Percentiles rank a stretch among this genome's conserved stretches.
These are phyloP conservation scores for Talaromyces amestolkiae DNA, from an alignment of 2,329 filamentous ascomycete species.

Conservation along the genomic window DNA sequence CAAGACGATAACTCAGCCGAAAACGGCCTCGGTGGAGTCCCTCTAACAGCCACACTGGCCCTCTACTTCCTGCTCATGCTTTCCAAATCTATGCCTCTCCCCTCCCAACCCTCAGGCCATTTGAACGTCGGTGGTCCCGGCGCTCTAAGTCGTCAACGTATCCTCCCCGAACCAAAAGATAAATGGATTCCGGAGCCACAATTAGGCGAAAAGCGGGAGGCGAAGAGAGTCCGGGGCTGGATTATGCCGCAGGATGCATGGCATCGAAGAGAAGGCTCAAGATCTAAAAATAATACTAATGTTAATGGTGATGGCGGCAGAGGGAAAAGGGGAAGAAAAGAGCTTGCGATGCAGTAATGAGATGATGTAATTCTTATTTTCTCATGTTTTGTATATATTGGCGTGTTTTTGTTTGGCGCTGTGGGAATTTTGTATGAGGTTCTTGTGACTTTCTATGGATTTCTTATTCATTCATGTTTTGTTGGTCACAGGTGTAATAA, in stretches of 20 bases:
- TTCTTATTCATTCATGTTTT: neutral
- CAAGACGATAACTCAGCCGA: slow-evolving; percentile 12
- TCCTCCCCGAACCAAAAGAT: slow-evolving; percentile 54
- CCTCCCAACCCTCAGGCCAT: slow-evolving; percentile 55
- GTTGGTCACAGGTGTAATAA: slow-evolving; percentile 12
- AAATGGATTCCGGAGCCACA: slow-evolving; percentile 62
- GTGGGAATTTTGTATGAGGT: slow-evolving; percentile 6
- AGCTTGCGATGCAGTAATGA: slow-evolving; percentile 1
- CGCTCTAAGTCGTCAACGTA: slow-evolving; percentile 55
- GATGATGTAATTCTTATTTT: neutral
- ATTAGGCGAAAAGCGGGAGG: slow-evolving; percentile 59
- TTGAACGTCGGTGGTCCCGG: slow-evolving; percentile 61
- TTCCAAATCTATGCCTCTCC: slow-evolving; percentile 59
- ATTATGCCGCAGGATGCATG: slow-evolving; percentile 61
- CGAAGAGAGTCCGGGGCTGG: slow-evolving; percentile 61
- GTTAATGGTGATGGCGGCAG: neutral
- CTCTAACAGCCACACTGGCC: slow-evolving; percentile 58
- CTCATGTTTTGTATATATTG: neutral
- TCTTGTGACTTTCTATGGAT: neutral
- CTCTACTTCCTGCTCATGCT: slow-evolving; percentile 67
- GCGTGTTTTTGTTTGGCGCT: neutral
- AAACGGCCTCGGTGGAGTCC: slow-evolving; percentile 26
- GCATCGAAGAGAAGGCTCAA: slow-evolving; percentile 53
- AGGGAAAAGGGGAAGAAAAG: slow-evolving; percentile 7
- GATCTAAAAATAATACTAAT: slow-evolving; percentile 25